Conservation (phyloP, 305 asterid species). For the Lippia alba region DNA sequence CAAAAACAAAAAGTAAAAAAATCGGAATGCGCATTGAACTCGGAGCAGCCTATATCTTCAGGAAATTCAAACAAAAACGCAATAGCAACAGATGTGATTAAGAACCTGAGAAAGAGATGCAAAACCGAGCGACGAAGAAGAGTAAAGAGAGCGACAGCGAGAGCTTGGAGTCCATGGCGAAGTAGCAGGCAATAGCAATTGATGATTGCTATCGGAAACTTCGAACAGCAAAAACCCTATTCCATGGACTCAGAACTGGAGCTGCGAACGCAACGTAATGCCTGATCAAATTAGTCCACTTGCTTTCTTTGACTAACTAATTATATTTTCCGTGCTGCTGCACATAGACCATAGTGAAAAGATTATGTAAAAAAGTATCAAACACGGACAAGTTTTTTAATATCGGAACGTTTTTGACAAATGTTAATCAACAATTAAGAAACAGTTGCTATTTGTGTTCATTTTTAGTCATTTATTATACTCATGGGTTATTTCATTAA, state of each 20-base stretch:
- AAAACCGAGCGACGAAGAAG: conserved; percentile 48
- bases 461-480: no score
- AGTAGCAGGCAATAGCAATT: conserved; percentile 18
- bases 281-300: conserved; percentile 12
- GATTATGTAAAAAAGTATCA: no score
- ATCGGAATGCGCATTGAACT: neutral
- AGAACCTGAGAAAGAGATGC: conserved; percentile 61
- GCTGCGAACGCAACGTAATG: conserved; percentile 31
- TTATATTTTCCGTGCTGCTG: neutral
- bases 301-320: conserved; percentile 21
- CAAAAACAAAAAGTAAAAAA: neutral
- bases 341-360: no score
- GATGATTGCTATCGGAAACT: conserved; percentile 7
- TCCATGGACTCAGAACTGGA: conserved; percentile 50
- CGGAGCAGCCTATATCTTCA: conserved; percentile 2
- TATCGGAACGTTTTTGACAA: no score
- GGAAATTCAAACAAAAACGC: neutral
- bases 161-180: conserved; percentile 59
- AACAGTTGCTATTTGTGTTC: no score
- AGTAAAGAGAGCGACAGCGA: conserved; percentile 41
- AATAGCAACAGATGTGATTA: neutral
- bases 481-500: no score
- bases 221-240: conserved; percentile 49
- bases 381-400: no score
- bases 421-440: no score